A percentile compares a stretch with the other conserved stretches of the same genome.
phyloP scores from a whole-genome alignment of 1,139 yeast genomes.

The Magnusiomyces paraingens region DNA sequence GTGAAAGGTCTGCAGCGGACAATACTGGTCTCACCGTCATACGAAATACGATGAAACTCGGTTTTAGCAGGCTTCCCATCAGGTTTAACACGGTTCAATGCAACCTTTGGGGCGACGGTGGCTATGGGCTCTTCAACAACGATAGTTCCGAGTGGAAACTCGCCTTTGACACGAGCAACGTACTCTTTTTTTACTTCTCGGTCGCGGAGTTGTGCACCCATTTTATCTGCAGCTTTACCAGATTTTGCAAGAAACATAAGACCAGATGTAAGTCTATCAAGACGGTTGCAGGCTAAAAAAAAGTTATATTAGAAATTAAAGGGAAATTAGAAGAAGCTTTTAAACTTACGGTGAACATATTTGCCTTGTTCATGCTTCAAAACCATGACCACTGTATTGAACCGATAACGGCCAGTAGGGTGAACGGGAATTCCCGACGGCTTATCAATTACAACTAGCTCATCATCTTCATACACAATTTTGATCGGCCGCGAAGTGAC shows the following conservation, averaged over 20 bases:
- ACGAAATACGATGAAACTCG: slow-evolving; percentile 50
- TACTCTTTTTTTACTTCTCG: slow-evolving; percentile 77
- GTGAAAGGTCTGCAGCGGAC: slow-evolving; percentile 82
- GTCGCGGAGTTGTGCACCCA: slow-evolving; percentile 69
- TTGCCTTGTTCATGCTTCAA: slow-evolving; percentile 60
- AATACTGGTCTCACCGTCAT: slow-evolving; percentile 57
- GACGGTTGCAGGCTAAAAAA: slow-evolving; percentile 61
- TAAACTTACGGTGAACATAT: slow-evolving; percentile 51
- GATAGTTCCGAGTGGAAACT: slow-evolving; percentile 57
- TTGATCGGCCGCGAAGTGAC: slow-evolving; percentile 65
- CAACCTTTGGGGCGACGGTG: slow-evolving; percentile 72
- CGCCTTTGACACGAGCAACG: slow-evolving; percentile 80
- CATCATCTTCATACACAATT: slow-evolving; percentile 73
- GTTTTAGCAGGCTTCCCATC: slow-evolving; percentile 55
- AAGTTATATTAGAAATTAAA: neutral
- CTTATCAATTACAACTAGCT: slow-evolving; percentile 79
- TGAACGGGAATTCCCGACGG: slow-evolving; percentile 96
- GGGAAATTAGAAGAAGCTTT: neutral
- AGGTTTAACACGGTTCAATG: slow-evolving; percentile 62
- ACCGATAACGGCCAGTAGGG: slow-evolving; percentile 90
- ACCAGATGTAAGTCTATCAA: slow-evolving; percentile 91
- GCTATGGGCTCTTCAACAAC: slow-evolving; percentile 61
- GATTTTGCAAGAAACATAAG: slow-evolving; percentile 87
- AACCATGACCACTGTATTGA: slow-evolving; percentile 80
- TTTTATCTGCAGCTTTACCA: slow-evolving; percentile 69